Evolutionary conservation across 768 basidiomycete genomes (phyloP).

Genomic region (Mycena sanguinolenta): DNA sequence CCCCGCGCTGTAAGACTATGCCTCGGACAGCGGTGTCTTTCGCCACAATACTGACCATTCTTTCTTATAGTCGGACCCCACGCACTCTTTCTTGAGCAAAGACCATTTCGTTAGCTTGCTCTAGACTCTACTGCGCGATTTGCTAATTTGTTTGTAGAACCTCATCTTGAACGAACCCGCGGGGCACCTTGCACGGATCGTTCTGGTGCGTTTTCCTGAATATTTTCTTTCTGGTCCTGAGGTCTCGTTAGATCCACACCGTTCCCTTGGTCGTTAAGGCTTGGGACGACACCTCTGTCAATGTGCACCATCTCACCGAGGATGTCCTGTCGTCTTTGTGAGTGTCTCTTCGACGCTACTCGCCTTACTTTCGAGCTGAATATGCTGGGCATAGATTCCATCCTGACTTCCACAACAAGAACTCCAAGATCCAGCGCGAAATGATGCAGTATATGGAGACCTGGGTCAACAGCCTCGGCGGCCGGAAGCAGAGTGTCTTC

Average conservation of each 20-base stretch:
- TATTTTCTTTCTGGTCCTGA: background rate
- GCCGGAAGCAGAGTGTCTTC: slow-evolving; percentile 62
- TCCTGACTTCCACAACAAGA: slow-evolving; percentile 80
- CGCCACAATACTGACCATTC: background rate
- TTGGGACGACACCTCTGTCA: slow-evolving; percentile 80
- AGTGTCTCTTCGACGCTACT: slow-evolving; percentile 44
- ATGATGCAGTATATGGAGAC: slow-evolving; percentile 78
- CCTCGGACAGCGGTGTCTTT: slow-evolving; percentile 36
- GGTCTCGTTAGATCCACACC: slow-evolving; percentile 62
- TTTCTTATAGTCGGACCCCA: slow-evolving; percentile 84
- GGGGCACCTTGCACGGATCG: slow-evolving; percentile 76
- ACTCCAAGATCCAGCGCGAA: slow-evolving; percentile 77
- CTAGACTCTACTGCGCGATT: slow-evolving; percentile 1
- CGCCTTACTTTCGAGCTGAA: background rate
- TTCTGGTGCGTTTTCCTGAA: slow-evolving; percentile 61
- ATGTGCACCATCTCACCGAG: slow-evolving; percentile 69
- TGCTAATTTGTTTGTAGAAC: slow-evolving; percentile 60
- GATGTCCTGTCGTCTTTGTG: slow-evolving; percentile 79
- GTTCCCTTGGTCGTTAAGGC: slow-evolving; percentile 81
- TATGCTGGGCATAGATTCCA: slow-evolving; percentile 70
- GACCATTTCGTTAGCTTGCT: slow-evolving; percentile 79
- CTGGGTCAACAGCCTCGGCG: slow-evolving; percentile 70
- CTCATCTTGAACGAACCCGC: slow-evolving; percentile 88
- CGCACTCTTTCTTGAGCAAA: slow-evolving; percentile 90
- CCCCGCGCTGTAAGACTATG: slow-evolving; percentile 75